Conservation (phyloP, 2,329 filamentous ascomycete genomes). For the Ceratocystis colombiana region DNA sequence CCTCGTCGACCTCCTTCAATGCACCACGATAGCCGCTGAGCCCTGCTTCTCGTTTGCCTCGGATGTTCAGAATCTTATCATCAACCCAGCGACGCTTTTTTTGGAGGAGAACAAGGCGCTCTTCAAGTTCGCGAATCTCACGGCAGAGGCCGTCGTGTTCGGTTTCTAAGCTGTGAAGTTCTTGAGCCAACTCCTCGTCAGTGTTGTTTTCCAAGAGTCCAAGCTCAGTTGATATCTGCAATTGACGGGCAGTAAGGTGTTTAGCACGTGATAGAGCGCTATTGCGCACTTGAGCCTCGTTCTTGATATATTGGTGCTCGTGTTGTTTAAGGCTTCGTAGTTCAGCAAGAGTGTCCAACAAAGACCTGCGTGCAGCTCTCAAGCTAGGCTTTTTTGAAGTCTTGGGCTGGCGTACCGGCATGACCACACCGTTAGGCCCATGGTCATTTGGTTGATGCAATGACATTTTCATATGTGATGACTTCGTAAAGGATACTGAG, state of each 20-base stretch:
- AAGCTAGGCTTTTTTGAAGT: conserved; percentile 44
- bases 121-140: conserved; percentile 57
- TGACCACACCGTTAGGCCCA: conserved; percentile 40
- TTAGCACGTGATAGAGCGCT: conserved; percentile 49
- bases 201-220: conserved; percentile 45
- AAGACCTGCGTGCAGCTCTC: conserved; percentile 52
- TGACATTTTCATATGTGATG: conserved; percentile 33
- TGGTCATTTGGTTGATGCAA: conserved; percentile 37
- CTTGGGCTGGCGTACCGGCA: conserved; percentile 52
- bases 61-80: conserved; percentile 50
- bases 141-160: conserved; percentile 46
- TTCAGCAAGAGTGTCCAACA: conserved; percentile 53
- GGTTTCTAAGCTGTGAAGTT: conserved; percentile 49
- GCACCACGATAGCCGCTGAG: conserved; percentile 61
- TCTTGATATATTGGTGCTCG: conserved; percentile 51
- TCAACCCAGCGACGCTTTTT: conserved; percentile 49
- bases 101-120: conserved; percentile 51
- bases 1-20: conserved; percentile 53
- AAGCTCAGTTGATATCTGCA: conserved; percentile 44
- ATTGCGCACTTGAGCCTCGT: conserved; percentile 47
- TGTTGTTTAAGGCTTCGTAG: conserved; percentile 57
- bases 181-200: conserved; percentile 48
- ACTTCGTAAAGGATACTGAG: conserved; percentile 35
- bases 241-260: conserved; percentile 41
- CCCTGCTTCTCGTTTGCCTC: conserved; percentile 58